Percentiles rank a stretch among this genome's conserved stretches.
Conservation (phyloP, 192 early-diverging fungal genomes). For the Fimicolochytrium jonesii region DNA sequence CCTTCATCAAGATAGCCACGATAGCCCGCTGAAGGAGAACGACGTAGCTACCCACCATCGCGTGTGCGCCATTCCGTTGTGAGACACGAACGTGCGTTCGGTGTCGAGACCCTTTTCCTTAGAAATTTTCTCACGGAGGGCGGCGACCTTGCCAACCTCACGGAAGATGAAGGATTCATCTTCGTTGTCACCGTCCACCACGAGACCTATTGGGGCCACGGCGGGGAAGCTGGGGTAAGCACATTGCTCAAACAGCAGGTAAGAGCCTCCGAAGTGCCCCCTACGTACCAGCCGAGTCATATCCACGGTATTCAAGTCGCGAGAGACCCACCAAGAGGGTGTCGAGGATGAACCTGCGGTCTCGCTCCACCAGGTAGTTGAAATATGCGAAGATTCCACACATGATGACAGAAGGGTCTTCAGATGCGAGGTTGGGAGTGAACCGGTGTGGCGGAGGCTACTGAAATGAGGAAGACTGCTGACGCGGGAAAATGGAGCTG, state of each 20-base stretch:
- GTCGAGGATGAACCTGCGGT: slow-evolving; percentile 52
- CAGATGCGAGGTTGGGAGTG: no score
- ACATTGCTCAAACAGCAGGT: no score
- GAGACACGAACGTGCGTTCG: slow-evolving; percentile 40
- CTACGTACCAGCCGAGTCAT: slow-evolving; percentile 53
- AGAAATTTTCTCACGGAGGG: slow-evolving; percentile 48
- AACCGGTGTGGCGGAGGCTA: no score
- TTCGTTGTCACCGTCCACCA: slow-evolving; percentile 66
- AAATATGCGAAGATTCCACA: slow-evolving; percentile 53
- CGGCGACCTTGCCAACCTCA: slow-evolving; percentile 53
- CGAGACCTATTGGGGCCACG: no score
- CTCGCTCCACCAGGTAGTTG: slow-evolving; percentile 49
- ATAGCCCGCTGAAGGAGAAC: no score
- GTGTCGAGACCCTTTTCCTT: slow-evolving; percentile 55
- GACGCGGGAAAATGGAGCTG: no score
- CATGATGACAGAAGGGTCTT: no score
- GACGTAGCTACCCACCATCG: slow-evolving; percentile 44
- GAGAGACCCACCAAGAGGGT: slow-evolving; percentile 52
- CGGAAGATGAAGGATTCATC: slow-evolving; percentile 41
- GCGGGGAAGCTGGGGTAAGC: no score
- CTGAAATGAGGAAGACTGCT: no score
- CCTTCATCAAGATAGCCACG: no score
- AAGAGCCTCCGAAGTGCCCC: neutral
- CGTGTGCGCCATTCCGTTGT: slow-evolving; percentile 61
- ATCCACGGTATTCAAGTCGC: slow-evolving; percentile 61